These are phyloP conservation scores for Barbarea vulgaris DNA, from an alignment of 345 rosid species.

Conservation along the genomic window DNA sequence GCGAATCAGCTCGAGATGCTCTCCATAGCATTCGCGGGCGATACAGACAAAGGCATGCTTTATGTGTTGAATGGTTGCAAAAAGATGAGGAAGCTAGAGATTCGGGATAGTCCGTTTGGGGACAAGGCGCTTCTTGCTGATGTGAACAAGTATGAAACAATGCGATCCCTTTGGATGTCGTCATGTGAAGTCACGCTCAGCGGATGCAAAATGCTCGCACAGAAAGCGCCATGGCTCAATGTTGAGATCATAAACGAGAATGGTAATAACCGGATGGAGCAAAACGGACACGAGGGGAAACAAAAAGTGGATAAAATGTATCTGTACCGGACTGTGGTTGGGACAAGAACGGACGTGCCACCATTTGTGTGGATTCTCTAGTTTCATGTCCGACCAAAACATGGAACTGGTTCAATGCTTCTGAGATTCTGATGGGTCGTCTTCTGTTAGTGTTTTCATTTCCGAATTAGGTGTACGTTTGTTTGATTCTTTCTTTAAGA, in stretches of 20 bases:
- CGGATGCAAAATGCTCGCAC: conserved; percentile 77
- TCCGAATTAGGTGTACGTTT: conserved; percentile 25
- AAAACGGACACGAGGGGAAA: conserved; percentile 40
- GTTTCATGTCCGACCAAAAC: conserved; percentile 25
- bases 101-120: conserved; percentile 87
- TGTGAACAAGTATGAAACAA: conserved; percentile 92
- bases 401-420: conserved; percentile 21
- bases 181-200: conserved; percentile 90
- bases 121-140: conserved; percentile 79
- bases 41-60: conserved; percentile 84
- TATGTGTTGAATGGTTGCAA: conserved; percentile 90
- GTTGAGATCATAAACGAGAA: conserved; percentile 77
- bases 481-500: neutral
- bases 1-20: conserved; percentile 94
- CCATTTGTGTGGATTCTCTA: conserved; percentile 70
- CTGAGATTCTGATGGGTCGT: conserved; percentile 21
- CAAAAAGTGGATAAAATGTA: conserved; percentile 74
- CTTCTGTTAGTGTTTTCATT: conserved; percentile 9
- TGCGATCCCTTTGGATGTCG: conserved; percentile 99
- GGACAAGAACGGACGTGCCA: conserved; percentile 82
- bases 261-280: conserved; percentile 28
- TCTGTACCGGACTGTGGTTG: conserved; percentile 75
- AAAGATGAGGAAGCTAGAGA: conserved; percentile 87
- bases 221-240: conserved; percentile 71
- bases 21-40: conserved; percentile 90